A percentile compares a stretch with the other conserved stretches of the same genome.
Evolutionary conservation across 352 stramenopile species (phyloP).

Genomic region (Globisporangium parvum): DNA sequence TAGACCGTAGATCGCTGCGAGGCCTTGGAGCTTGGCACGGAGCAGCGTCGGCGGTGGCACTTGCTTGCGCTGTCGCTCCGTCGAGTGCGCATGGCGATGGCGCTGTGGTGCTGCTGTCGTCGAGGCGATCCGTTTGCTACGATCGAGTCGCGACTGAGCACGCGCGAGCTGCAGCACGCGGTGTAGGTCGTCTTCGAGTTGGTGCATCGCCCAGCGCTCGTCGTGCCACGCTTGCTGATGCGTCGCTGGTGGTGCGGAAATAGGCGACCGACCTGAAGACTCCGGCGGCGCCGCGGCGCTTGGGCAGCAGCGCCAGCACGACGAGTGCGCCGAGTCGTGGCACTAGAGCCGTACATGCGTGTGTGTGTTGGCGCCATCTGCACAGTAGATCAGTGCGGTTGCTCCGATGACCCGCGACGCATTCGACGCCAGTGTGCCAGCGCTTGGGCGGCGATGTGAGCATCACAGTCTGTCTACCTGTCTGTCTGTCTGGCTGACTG

Average conservation of each 20-base stretch:
- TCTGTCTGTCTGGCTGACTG: too few species aligned
- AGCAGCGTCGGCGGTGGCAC: conserved; percentile 13
- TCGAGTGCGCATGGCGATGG: conserved; percentile 20
- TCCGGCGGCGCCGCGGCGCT: too few species aligned
- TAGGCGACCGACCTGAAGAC: background rate
- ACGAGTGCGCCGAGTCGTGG: too few species aligned
- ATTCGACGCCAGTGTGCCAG: too few species aligned
- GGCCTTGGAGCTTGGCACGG: conserved; percentile 20
- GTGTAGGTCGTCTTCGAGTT: conserved; percentile 43
- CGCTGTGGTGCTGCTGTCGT: background rate
- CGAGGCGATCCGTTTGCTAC: background rate
- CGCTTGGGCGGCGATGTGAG: too few species aligned
- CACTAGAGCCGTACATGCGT: too few species aligned
- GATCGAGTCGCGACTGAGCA: conserved; percentile 1
- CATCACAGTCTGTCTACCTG: too few species aligned
- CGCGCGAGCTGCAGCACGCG: conserved; percentile 45
- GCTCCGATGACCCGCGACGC: too few species aligned
- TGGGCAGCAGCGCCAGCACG: too few species aligned
- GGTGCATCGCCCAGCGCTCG: conserved; percentile 1
- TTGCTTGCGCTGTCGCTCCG: background rate
- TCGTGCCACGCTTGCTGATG: background rate
- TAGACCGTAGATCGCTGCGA: conserved; percentile 30
- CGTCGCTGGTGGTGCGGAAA: background rate
- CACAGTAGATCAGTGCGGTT: too few species aligned
- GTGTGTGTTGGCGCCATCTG: too few species aligned